These are phyloP conservation scores for Suillus plorans DNA, from an alignment of 768 basidiomycete genomes.

Conservation along the genomic window DNA sequence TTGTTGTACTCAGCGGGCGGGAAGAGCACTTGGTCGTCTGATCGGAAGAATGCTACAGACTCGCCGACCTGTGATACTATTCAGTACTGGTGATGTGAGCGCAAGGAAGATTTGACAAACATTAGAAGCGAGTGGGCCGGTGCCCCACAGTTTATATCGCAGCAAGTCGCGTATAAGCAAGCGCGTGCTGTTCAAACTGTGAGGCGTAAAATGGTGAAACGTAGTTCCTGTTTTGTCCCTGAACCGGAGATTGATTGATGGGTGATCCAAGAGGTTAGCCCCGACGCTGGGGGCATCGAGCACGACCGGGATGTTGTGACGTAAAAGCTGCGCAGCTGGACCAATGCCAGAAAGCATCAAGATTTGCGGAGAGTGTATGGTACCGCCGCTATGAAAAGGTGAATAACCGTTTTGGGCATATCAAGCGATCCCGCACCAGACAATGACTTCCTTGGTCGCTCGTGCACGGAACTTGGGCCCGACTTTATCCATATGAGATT, in stretches of 20 bases:
- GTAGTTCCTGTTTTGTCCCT: constrained; percentile 49
- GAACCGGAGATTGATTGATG: constrained; percentile 49
- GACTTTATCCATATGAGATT: constrained; percentile 19
- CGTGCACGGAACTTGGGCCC: constrained; percentile 43
- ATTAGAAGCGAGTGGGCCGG: constrained; percentile 54
- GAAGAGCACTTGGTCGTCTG: constrained; percentile 31
- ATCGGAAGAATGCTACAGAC: constrained; percentile 31
- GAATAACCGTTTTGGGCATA: neutral
- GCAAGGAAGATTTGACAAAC: constrained; percentile 31
- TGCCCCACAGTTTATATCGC: constrained; percentile 44
- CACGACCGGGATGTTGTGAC: constrained; percentile 53
- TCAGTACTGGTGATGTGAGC: neutral
- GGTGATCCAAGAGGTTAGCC: constrained; percentile 69
- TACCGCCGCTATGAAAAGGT: constrained; percentile 47
- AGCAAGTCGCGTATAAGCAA: constrained; percentile 33
- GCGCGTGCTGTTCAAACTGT: constrained; percentile 15
- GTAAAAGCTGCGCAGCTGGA: constrained; percentile 53
- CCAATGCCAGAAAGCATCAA: constrained; percentile 79
- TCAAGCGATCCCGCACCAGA: constrained; percentile 45
- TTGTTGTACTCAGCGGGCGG: constrained; percentile 28
- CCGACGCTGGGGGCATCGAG: constrained; percentile 75
- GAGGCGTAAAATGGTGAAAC: constrained; percentile 37
- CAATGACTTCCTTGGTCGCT: constrained; percentile 58
- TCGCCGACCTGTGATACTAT: constrained; percentile 24
- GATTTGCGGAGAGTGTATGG: constrained; percentile 66